Conservation (phyloP, 2,329 filamentous ascomycete genomes). For the Paecilomyces niveus region DNA sequence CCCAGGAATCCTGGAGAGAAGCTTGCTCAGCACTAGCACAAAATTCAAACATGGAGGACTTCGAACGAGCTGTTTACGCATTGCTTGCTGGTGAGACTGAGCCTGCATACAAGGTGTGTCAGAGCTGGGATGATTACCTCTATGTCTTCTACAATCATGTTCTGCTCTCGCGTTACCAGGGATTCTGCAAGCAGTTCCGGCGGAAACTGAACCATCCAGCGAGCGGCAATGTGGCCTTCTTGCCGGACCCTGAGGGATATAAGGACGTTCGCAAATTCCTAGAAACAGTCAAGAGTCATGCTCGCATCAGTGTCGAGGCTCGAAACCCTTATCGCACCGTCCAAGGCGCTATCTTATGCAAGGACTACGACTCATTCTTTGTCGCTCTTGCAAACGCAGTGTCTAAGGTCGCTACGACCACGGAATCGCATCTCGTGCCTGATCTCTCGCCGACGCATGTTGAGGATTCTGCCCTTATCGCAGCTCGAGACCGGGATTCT, state of each 20-base stretch:
- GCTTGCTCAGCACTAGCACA: conserved; percentile 42
- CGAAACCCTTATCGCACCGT: conserved; percentile 39
- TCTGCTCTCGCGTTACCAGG: conserved; percentile 70
- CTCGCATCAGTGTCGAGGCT: conserved; percentile 30
- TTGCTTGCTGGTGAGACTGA: conserved; percentile 77
- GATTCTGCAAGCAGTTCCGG: conserved; percentile 47
- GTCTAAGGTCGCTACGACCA: conserved; percentile 25
- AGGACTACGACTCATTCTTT: conserved; percentile 36
- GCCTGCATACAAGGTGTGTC: conserved; percentile 69
- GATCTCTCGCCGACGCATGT: conserved; percentile 43
- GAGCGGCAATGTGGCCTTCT: conserved; percentile 47
- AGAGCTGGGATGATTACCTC: conserved; percentile 76
- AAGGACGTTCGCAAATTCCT: conserved; percentile 32
- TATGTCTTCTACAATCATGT: conserved; percentile 86
- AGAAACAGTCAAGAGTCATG: conserved; percentile 26
- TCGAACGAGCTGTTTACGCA: conserved; percentile 85
- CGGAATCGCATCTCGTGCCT: conserved; percentile 26
- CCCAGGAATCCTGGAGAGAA: conserved; percentile 31
- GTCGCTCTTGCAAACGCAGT: conserved; percentile 33
- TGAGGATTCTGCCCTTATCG: conserved; percentile 40
- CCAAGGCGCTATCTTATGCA: conserved; percentile 36
- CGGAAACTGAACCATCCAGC: conserved; percentile 46
- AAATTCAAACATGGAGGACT: conserved; percentile 62
- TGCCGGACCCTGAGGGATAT: conserved; percentile 48
- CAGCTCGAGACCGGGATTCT: conserved; percentile 47